These are phyloP conservation scores for Gypsophila paniculata DNA, from an alignment of 179 eudicot genomes.

Conservation along the genomic window DNA sequence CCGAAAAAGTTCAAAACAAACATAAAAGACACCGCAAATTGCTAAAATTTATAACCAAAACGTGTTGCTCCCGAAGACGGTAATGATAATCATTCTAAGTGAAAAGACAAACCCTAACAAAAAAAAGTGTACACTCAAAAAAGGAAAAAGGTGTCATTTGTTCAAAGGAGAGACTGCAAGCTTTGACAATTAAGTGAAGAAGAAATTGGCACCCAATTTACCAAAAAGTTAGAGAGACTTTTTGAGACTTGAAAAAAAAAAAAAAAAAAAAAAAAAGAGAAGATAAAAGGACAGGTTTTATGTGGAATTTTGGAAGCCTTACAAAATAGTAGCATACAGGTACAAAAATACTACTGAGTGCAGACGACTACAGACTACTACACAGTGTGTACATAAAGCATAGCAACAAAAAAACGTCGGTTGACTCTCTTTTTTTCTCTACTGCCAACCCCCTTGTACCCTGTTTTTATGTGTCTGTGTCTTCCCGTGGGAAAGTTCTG, in stretches of 20 bases:
- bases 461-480: constrained; percentile 5
- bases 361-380: not conserved
- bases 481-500: constrained; percentile 11
- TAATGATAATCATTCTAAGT: too few relatives aligned
- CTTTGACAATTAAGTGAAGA: constrained; percentile 31
- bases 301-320: constrained; percentile 89
- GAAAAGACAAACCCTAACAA: constrained; percentile 19
- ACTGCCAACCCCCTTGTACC: not conserved
- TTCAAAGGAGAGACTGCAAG: constrained; percentile 45
- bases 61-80: too few relatives aligned
- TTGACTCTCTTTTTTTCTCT: constrained; percentile 34
- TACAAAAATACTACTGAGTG: not conserved
- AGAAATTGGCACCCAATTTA: not conserved
- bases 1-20: too few relatives aligned
- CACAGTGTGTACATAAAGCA: not conserved
- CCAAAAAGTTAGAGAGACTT: constrained; percentile 21
- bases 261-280: constrained; percentile 3
- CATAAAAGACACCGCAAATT: too few relatives aligned
- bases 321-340: constrained; percentile 44
- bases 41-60: too few relatives aligned
- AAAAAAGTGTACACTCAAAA: constrained; percentile 12
- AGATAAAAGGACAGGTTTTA: constrained; percentile 28
- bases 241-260: constrained; percentile 17
- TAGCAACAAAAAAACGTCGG: constrained; percentile 26
- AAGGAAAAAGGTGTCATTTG: constrained; percentile 36